phyloP scores from a whole-genome alignment of 371 early-diverging fungal species.

The Rhizopus microsporus region DNA sequence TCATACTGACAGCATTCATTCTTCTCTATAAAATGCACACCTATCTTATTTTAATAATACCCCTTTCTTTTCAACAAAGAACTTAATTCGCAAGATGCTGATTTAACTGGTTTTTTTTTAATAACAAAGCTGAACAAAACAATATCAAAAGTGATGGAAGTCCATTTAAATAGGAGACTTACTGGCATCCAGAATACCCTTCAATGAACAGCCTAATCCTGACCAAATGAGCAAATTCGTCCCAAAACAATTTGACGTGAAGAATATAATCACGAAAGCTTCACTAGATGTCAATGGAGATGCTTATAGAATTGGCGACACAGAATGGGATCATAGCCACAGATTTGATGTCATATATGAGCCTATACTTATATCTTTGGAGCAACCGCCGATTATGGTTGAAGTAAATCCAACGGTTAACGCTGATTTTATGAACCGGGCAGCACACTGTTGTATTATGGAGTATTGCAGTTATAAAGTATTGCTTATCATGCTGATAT shows the following conservation, averaged over 20 bases:
- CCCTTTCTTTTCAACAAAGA: no score
- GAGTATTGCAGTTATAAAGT: constrained; percentile 14
- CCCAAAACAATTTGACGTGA: constrained; percentile 20
- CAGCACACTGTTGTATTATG: constrained; percentile 22
- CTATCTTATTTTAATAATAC: no score
- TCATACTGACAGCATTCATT: no score
- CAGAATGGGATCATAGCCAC: constrained; percentile 16
- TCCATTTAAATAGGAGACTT: constrained; percentile 18
- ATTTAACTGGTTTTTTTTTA: no score
- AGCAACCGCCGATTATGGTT: constrained; percentile 17
- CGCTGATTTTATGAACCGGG: constrained; percentile 17
- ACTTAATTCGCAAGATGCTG: no score
- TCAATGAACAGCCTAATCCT: constrained; percentile 16
- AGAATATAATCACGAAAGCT: constrained; percentile 17
- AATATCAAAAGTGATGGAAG: no score
- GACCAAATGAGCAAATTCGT: constrained; percentile 21
- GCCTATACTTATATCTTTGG: constrained; percentile 17
- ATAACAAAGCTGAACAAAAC: no score
- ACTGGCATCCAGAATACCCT: constrained; percentile 14
- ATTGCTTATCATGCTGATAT: constrained; percentile 16
- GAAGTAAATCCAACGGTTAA: constrained; percentile 20
- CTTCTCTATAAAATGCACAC: no score
- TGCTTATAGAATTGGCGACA: constrained; percentile 19
- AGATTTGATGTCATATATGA: constrained; percentile 17
- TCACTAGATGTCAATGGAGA: constrained; percentile 14